Evolutionary conservation across 352 stramenopile species (phyloP).

Genomic region (Phytophthora sojae): DNA sequence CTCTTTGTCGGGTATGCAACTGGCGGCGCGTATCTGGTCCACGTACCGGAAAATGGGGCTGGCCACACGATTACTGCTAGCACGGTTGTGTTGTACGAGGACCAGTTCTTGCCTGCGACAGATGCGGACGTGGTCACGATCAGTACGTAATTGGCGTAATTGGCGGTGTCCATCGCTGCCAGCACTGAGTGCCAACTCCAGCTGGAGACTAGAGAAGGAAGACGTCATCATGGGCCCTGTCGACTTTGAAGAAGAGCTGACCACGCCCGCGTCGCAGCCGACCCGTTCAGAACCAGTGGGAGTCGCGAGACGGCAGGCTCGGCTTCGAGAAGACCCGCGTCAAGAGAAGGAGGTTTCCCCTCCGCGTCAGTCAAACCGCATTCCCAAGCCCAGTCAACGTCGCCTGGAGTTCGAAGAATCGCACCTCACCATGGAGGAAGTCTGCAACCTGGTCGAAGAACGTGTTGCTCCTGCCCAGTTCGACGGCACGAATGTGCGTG

Average conservation of each 20-base stretch:
- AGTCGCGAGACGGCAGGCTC: neutral
- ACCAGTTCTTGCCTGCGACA: neutral
- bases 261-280: neutral
- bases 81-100: neutral
- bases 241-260: neutral
- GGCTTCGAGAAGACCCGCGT: neutral
- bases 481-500: constrained; percentile 10
- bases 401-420: constrained; percentile 16
- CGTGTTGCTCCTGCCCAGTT: neutral
- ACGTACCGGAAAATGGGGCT: neutral
- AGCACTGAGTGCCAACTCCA: too few species aligned
- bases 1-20: neutral
- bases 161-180: too few species aligned
- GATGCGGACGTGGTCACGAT: neutral
- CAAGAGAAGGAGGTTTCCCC: constrained; percentile 4
- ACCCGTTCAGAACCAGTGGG: constrained; percentile 13
- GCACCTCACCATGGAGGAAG: constrained; percentile 12
- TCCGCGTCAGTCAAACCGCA: constrained; percentile 2
- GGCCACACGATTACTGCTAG: neutral
- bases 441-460: constrained; percentile 18
- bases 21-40: neutral
- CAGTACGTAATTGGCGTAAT: too few species aligned
- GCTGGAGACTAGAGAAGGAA: too few species aligned
- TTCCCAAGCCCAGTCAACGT: constrained; percentile 1
- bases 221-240: too few species aligned